Base-by-base conservation (phyloP, 257 asterid genomes). In the Solanum phureja region DNA sequence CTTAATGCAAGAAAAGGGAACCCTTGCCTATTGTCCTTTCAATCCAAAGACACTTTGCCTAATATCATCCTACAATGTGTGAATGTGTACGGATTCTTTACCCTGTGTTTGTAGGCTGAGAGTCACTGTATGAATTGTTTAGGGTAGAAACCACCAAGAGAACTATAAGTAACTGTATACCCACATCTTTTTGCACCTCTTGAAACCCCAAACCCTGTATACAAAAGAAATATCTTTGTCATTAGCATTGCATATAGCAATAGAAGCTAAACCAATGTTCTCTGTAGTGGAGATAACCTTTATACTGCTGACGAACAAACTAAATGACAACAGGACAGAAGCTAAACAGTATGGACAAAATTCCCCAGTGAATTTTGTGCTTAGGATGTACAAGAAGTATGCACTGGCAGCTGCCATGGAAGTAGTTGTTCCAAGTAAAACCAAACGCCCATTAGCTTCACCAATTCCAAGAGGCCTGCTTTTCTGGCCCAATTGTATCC, bases 401-500 rank as follows among this genome's bases (percentile, higher is more conserved):
- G 96, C 92, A 91, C 99, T 95, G 56, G 99, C 96, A 82, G 92
- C 98, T 19, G 98, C 98, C 99, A 97, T 95, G 42, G 99, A 93
- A 83, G 98, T 93, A 58, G 96, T 95, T 44, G 91, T 90, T 87
- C 97, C 94, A 87, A 92, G 92, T 88, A 97, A 92, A 89, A 95
- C 52, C 40, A 91, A 76, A 75, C 94, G 93, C 52, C 92, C 94
- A 79, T 92, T 88, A 69, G 91, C 90, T 94, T 90, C 92, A 87
- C 88, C 92, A 83, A 92, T 84, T 84, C 83, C 92, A 85, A 91
- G 84, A 62, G 92, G 91, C 86, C 64, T 88, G 76, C 87, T 85
- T 88, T 91, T 92, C 74, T 91, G 91, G 87, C 93, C 90, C 90
- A 94, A 88, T 83, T 93, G 94, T 83, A 95, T 81, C 86, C 98